Evolutionary conservation across 805 yeast genomes (phyloP), one percentile per base, ranked within the genome.

Genomic region (Hanseniaspora valbyensis): DNA sequence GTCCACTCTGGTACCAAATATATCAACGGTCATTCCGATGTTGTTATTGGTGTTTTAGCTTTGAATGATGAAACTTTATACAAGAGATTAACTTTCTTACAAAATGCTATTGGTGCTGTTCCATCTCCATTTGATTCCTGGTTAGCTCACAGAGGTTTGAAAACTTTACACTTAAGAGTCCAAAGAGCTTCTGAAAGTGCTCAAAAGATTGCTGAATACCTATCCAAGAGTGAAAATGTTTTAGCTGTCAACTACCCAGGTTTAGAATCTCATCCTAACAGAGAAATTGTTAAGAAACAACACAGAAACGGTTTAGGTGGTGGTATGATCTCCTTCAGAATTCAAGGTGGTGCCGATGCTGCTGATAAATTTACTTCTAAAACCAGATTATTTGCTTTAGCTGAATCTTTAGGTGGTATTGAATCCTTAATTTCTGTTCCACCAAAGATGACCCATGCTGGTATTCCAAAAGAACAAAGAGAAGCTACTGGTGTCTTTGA

Each of bases 11-110:
- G 85, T 54, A 84, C 95, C 61, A 86, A 86, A 68, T 87, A 83
- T 72, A 80, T 86, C 68, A 86, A 85, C 62, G 95, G 95, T 57
- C 95, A 86, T 70, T 83, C 94, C 24, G 95, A 86, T 63, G 95
- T 86, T 21, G 92, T 86, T 46, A 76, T 85, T 71, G 95, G 95
- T 59, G 80, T 83, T 50, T 76, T 83, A 54, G 87, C 83, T 49
- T 77, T 86, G 57, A 83, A 78, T 72, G 66, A 67, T 58, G 79
- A 75, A 52, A 71, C 62, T 45, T 68, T 83, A 59, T 77, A 77
- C 68, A 79, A 79, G 58, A 71, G 72, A 61, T 73, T 80, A 67
- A 73, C 83, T 54, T 85, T 83, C 71, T 73, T 85, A 66, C 95
- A 86, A 68, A 85, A 85, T 60, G 94, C 95, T 56, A 72, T 83